Conservation (phyloP, 495 filamentous ascomycete species). For the Tuber indicum region DNA sequence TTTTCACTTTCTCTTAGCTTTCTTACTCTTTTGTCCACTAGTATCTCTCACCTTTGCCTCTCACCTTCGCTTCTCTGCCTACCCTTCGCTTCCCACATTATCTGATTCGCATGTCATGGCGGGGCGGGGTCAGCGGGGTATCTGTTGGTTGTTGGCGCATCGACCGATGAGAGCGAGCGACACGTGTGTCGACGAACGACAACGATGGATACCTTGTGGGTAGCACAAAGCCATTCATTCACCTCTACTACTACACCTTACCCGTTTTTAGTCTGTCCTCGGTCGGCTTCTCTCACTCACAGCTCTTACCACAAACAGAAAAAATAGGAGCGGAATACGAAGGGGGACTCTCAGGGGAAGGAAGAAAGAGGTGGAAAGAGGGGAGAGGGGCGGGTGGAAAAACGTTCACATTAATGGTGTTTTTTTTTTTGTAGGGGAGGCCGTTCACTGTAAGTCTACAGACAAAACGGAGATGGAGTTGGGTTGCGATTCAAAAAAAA, state of each 20-base stretch:
- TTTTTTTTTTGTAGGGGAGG: neutral
- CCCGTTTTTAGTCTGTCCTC: neutral
- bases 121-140: constrained; percentile 5
- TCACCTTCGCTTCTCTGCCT: neutral
- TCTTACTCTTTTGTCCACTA: neutral
- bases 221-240: constrained; percentile 5
- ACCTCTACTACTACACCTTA: neutral
- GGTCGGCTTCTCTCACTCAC: neutral
- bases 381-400: neutral
- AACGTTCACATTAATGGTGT: neutral
- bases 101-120: neutral
- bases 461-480: neutral
- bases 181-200: constrained; percentile 6
- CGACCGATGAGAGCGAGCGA: constrained; percentile 4
- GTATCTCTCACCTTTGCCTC: neutral
- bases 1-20: neutral
- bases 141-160: constrained; percentile 1
- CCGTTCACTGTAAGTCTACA: neutral
- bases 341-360: constrained; percentile 2
- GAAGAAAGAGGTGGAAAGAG: neutral
- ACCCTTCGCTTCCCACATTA: neutral
- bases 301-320: neutral
- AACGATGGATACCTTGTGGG: constrained; percentile 1
- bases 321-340: constrained; percentile 2
- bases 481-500: neutral